Base-by-base conservation (phyloP, 1,284 basidiomycete genomes). In the Coniferiporia sulphurascens region DNA sequence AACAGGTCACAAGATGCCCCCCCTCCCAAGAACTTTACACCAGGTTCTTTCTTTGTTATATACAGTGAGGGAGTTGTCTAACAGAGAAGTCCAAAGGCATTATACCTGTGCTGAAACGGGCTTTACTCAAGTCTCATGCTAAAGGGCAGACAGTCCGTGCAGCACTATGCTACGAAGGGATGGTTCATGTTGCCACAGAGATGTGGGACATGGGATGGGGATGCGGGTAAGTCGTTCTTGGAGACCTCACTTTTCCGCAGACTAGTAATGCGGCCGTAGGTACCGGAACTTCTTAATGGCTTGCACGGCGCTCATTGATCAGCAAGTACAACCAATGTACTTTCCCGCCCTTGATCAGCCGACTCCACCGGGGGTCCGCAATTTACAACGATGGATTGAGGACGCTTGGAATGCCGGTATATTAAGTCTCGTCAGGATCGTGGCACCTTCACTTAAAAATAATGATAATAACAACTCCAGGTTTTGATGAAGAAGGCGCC, bases 271-370 rank as follows among this genome's bases (percentile, higher is more conserved):
- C 32, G 15, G 43, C 36, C 58, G 10, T 62, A 91, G 89, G n/a
- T 94, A 95, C 69, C 86, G 92, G 35, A 95, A 94, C 69, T 93
- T 88, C 66, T 66, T 91, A 58, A 95, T 95, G 88, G 77, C 80
- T 3, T 91, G 92, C 63, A 78, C 88, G 0, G 79, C 84, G 4
- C 77, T 95, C 15, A 81, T 89, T 75, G 77, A 78, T 48, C 90
- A 92, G 68, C 69, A 71, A 56, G 60, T 70, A 6, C 86, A 89
- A 67, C 79, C 81, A 0, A 59, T 77, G 59, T 92, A 92, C 68
- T 79, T 78, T 60, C 71, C 78, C 1, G 71, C 83, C n/a, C 75
- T 92, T 3, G 78, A 81, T 56, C 65, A 70, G 7, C 82, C 83
- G 5, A 72, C 76, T 5, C 72, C 82, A 1, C 92, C 91, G 1